phyloP scores from a whole-genome alignment of 148 eudicot genomes.

The Rhododendron molle region DNA sequence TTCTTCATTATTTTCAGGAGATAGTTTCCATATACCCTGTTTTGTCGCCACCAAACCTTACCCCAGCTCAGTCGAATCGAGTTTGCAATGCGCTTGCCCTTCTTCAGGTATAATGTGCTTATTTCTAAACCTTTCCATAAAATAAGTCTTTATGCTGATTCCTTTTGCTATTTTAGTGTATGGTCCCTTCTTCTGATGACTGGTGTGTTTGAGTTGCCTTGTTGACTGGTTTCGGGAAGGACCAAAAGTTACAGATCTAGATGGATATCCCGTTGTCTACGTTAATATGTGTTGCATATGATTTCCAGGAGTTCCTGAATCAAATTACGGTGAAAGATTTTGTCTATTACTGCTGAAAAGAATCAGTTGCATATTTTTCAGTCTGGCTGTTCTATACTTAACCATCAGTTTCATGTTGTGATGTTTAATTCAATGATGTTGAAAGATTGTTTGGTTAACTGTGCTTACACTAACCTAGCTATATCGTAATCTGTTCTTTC shows the following conservation, averaged over 20 bases:
- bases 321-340: background rate
- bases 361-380: background rate
- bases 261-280: no score
- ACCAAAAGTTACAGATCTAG: background rate
- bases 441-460: background rate
- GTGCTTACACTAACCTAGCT: background rate
- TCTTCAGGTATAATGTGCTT: slow-evolving; percentile 53
- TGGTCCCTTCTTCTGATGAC: background rate
- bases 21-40: slow-evolving; percentile 89
- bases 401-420: background rate
- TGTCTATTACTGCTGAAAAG: background rate
- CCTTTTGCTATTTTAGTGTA: background rate
- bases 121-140: background rate
- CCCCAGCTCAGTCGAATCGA: slow-evolving; percentile 87
- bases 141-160: background rate
- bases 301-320: background rate
- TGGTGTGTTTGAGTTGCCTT: background rate
- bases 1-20: slow-evolving; percentile 50
- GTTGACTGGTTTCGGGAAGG: background rate
- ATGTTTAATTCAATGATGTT: background rate
- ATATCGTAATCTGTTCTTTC: background rate
- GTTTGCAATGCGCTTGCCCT: slow-evolving; percentile 98
- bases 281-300: background rate
- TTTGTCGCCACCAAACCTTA: slow-evolving; percentile 78
- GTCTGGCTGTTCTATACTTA: background rate